phyloP scores from a whole-genome alignment of 768 basidiomycete genomes.

The Aureoboletus auriporus region DNA sequence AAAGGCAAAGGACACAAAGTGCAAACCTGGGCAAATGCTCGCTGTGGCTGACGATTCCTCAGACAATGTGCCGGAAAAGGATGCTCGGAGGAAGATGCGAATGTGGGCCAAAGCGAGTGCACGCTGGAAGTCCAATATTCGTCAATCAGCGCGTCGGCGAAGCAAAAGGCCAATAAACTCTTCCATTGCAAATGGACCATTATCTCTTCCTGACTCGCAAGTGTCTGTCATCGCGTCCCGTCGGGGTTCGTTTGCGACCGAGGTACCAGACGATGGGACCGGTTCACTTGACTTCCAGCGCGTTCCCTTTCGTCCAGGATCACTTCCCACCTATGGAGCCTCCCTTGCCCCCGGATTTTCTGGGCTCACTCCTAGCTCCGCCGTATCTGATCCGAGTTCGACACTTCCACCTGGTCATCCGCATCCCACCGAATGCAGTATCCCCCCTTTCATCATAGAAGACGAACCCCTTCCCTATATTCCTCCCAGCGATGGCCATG shows the following conservation, averaged over 20 bases:
- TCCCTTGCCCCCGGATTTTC: conserved; percentile 19
- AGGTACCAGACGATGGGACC: background rate
- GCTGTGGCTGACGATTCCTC: conserved; percentile 23
- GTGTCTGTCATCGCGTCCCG: conserved; percentile 10
- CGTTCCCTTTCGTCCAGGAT: conserved; percentile 22
- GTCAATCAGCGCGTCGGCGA: conserved; percentile 56
- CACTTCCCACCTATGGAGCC: conserved; percentile 45
- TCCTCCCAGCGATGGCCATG: conserved; percentile 44
- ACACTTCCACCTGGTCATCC: conserved; percentile 11
- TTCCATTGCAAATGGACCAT: conserved; percentile 7
- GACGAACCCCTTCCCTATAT: conserved; percentile 27
- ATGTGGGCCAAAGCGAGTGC: conserved; percentile 63
- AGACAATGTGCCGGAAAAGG: conserved; percentile 39
- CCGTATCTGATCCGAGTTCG: conserved; percentile 3
- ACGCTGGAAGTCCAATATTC: conserved; percentile 64
- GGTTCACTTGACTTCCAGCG: background rate
- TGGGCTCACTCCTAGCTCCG: conserved; percentile 3
- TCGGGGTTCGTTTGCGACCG: conserved; percentile 25
- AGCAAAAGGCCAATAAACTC: conserved; percentile 22
- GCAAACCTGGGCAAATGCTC: conserved; percentile 32
- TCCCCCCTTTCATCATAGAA: background rate
- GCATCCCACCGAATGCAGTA: conserved; percentile 1
- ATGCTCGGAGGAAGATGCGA: conserved; percentile 48
- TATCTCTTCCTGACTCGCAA: conserved; percentile 17
- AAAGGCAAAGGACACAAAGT: conserved; percentile 48